phyloP scores from a whole-genome alignment of 1,284 basidiomycete species.

The Cryptococcus maquisensis region DNA sequence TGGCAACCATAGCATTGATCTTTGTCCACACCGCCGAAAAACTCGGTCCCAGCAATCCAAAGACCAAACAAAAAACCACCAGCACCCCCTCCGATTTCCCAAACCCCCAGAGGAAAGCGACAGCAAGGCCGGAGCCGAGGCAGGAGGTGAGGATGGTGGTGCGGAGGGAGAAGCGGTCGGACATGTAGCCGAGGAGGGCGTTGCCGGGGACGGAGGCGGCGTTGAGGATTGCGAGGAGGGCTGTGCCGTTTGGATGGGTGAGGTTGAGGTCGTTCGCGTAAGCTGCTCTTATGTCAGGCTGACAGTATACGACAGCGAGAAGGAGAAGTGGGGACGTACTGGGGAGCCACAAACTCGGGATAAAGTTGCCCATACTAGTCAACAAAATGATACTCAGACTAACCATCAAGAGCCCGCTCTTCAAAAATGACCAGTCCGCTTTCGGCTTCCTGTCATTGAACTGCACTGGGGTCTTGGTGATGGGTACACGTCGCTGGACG shows the following conservation, averaged over 20 bases:
- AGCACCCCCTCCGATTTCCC: conserved; percentile 31
- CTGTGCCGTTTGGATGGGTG: conserved; percentile 37
- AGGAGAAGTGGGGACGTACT: conserved; percentile 19
- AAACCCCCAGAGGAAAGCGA: conserved; percentile 48
- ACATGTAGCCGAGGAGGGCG: conserved; percentile 40
- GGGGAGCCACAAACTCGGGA: conserved; percentile 46
- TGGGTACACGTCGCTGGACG: conserved; percentile 42
- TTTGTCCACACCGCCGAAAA: conserved; percentile 39
- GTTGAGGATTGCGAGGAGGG: conserved; percentile 46
- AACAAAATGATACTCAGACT: conserved; percentile 35
- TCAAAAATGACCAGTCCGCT: conserved; percentile 30
- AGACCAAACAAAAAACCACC: conserved; percentile 31
- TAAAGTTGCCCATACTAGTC: conserved; percentile 45
- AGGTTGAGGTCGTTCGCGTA: conserved; percentile 40
- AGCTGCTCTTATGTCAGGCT: conserved; percentile 8
- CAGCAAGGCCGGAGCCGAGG: conserved; percentile 32
- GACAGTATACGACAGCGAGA: too few relatives aligned
- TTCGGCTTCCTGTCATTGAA: conserved; percentile 1
- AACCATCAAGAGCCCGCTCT: conserved; percentile 25
- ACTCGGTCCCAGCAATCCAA: conserved; percentile 31
- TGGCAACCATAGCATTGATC: conserved; percentile 33
- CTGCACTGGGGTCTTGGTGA: conserved; percentile 11
- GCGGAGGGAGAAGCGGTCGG: conserved; percentile 36
- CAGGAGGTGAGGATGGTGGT: conserved; percentile 38
- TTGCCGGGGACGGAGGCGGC: conserved; percentile 45